Conservation (phyloP, 257 asterid species). For the Primulina tabacum region DNA sequence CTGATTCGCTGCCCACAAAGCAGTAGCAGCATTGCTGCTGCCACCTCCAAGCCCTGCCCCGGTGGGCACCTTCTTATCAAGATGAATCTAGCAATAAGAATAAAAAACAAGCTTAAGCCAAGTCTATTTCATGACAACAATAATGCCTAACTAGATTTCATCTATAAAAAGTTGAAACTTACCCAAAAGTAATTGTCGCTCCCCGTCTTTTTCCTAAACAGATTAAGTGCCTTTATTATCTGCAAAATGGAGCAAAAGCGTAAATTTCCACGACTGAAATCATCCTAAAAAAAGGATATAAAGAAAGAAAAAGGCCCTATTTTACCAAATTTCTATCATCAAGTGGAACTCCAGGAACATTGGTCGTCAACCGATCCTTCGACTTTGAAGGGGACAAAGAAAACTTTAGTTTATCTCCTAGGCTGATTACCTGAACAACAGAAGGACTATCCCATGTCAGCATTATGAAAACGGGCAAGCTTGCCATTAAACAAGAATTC, state of each 20-base stretch:
- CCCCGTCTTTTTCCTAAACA: conserved; percentile 86
- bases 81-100: conserved; percentile 60
- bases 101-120: conserved; percentile 6
- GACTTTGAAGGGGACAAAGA: conserved; percentile 81
- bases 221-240: conserved; percentile 97
- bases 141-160: conserved; percentile 3
- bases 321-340: conserved; percentile 77
- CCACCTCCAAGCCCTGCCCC: conserved; percentile 99
- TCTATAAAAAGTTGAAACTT: conserved; percentile 8
- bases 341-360: conserved; percentile 80
- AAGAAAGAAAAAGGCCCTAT: conserved; percentile 13
- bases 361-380: conserved; percentile 70
- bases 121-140: background rate
- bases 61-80: conserved; percentile 91
- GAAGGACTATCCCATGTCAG: conserved; percentile 23
- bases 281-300: background rate
- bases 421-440: conserved; percentile 73
- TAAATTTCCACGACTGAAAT: conserved; percentile 3
- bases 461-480: background rate
- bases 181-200: conserved; percentile 80
- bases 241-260: conserved; percentile 39
- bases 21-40: conserved; percentile 98
- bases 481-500: background rate
- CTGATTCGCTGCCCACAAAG: conserved; percentile 99
- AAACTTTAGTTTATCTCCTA: conserved; percentile 85